A percentile compares a stretch with the other conserved stretches of the same genome.
These are phyloP conservation scores for Coniosporium apollinis DNA, from an alignment of 495 filamentous ascomycete species.

Conservation along the genomic window DNA sequence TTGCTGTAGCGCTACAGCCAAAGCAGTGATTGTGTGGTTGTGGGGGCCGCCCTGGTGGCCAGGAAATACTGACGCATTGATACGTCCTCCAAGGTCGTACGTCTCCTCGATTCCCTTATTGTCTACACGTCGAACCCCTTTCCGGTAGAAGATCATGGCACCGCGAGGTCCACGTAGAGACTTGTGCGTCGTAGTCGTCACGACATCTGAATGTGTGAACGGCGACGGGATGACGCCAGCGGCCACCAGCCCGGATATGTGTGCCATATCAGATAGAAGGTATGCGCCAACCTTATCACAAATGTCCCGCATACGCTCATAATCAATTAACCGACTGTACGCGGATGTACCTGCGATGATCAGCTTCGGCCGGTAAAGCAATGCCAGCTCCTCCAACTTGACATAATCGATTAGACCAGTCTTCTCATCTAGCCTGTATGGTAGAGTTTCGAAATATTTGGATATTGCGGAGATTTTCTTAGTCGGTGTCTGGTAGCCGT, in stretches of 20 bases:
- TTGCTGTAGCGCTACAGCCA: conserved; percentile 94
- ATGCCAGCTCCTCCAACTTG: conserved; percentile 73
- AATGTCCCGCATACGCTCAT: conserved; percentile 90
- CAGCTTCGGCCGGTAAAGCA: conserved; percentile 89
- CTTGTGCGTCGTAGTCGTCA: conserved; percentile 99
- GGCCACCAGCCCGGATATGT: conserved; percentile 92
- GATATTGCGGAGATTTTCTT: conserved; percentile 98
- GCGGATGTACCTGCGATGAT: conserved; percentile 95
- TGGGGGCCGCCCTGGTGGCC: conserved; percentile 98
- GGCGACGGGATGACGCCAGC: conserved; percentile 88
- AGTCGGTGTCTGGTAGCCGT: conserved; percentile 92
- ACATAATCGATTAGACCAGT: conserved; percentile 98
- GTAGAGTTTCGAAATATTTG: conserved; percentile 96
- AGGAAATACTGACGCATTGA: conserved; percentile 99
- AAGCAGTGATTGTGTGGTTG: conserved; percentile 99
- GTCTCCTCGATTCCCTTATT: conserved; percentile 81
- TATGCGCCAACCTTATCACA: conserved; percentile 88
- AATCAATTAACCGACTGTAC: conserved; percentile 97
- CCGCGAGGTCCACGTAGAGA: conserved; percentile 95
- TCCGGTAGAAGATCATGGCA: conserved; percentile 99
- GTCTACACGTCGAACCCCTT: conserved; percentile 77
- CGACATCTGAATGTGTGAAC: conserved; percentile 87
- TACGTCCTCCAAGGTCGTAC: conserved; percentile 89
- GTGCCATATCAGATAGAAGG: conserved; percentile 94
- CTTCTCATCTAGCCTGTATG: conserved; percentile 79